A percentile compares a stretch with the other conserved stretches of the same genome.
These are phyloP conservation scores for Crithidia thermophila DNA, from an alignment of 208 protist genomes.

Conservation along the genomic window DNA sequence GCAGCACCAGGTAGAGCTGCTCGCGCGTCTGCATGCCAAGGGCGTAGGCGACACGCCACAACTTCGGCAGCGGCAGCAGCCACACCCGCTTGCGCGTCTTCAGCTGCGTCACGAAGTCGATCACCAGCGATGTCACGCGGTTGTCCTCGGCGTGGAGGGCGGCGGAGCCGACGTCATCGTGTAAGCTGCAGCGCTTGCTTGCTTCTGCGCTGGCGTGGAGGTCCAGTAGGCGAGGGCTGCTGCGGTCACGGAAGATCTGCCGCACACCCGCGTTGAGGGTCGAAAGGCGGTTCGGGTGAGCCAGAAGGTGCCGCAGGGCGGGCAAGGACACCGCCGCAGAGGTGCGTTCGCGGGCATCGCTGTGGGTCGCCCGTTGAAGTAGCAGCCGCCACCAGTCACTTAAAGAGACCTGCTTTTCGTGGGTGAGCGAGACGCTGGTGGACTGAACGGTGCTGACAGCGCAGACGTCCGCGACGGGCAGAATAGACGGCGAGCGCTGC, in stretches of 20 bases:
- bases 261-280: conserved; percentile 1
- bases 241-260: background rate
- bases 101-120: conserved; percentile 27
- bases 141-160: conserved; percentile 3
- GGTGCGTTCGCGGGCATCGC: too few relatives aligned
- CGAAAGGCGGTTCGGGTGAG: conserved; percentile 7
- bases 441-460: conserved; percentile 15
- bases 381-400: conserved; percentile 2
- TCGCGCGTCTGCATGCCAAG: conserved; percentile 21
- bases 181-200: background rate
- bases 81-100: conserved; percentile 24
- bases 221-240: conserved; percentile 15
- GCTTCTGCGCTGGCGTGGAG: background rate
- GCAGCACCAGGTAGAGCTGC: conserved; percentile 26
- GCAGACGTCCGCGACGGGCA: conserved; percentile 1
- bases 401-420: background rate
- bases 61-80: conserved; percentile 16
- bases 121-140: background rate
- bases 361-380: background rate
- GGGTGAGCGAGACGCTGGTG: conserved; percentile 3
- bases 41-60: conserved; percentile 24
- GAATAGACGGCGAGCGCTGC: conserved; percentile 3
- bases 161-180: background rate
- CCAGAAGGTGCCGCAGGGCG: background rate
- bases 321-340: background rate